Percentiles rank a stretch among this genome's conserved stretches.
Conservation (phyloP, 345 rosid species). For the Arabidopsis suecica region DNA sequence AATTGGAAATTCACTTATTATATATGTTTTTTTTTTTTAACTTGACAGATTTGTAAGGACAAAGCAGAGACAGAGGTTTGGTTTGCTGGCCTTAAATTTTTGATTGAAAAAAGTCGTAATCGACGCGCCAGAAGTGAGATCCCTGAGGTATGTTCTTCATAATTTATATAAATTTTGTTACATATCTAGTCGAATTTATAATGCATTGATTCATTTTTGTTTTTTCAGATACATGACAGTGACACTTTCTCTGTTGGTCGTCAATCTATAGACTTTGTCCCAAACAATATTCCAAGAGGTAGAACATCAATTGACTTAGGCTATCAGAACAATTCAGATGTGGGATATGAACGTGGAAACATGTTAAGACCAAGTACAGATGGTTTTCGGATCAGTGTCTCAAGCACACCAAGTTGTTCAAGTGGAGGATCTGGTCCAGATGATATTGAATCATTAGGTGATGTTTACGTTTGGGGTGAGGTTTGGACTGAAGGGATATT, state of each 20-base stretch:
- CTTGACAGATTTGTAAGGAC: slow-evolving; percentile 90
- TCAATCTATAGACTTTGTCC: slow-evolving; percentile 55
- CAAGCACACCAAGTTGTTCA: slow-evolving; percentile 96
- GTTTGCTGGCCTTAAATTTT: slow-evolving; percentile 77
- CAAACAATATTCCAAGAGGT: slow-evolving; percentile 55
- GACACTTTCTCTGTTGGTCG: slow-evolving; percentile 55
- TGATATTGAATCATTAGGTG: slow-evolving; percentile 97
- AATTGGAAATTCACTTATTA: neutral
- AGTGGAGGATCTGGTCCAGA: slow-evolving; percentile 97
- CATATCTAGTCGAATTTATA: neutral
- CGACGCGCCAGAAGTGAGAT: slow-evolving; percentile 70
- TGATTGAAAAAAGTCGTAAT: slow-evolving; percentile 57
- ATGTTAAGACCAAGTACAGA: slow-evolving; percentile 90
- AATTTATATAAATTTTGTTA: neutral
- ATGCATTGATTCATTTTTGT: neutral
- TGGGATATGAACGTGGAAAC: slow-evolving; percentile 76
- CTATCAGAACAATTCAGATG: slow-evolving; percentile 68
- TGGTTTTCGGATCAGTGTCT: slow-evolving; percentile 94
- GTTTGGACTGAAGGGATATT: slow-evolving; percentile 77
- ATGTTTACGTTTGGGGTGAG: slow-evolving; percentile 95
- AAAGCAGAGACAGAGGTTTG: slow-evolving; percentile 91
- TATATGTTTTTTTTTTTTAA: neutral
- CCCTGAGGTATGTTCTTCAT: slow-evolving; percentile 65
- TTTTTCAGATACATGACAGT: slow-evolving; percentile 59
- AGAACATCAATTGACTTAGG: slow-evolving; percentile 66